Conservation (phyloP, 2,329 filamentous ascomycete genomes). For the Oidium heveae region DNA sequence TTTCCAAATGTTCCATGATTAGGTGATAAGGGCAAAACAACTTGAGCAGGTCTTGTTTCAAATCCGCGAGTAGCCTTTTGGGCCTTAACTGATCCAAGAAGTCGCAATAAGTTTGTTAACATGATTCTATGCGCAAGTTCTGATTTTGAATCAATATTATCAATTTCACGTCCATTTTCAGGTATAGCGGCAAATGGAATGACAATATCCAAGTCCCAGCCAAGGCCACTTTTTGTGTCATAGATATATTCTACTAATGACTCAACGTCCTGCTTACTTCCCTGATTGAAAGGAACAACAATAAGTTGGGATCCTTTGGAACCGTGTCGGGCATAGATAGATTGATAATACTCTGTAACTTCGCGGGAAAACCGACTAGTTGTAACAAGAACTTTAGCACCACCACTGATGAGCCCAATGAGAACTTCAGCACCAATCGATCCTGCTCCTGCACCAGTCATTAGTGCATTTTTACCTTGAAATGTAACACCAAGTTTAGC, state of each 20-base stretch:
- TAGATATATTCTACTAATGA: constrained; percentile 91
- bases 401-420: constrained; percentile 85
- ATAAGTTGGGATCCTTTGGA: constrained; percentile 88
- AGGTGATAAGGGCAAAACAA: constrained; percentile 82
- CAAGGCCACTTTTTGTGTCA: constrained; percentile 81
- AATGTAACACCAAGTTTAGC: constrained; percentile 75
- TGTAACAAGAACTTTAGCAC: constrained; percentile 88
- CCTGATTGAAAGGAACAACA: constrained; percentile 96
- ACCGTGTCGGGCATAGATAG: constrained; percentile 89
- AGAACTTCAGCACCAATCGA: constrained; percentile 95
- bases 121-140: constrained; percentile 97
- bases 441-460: constrained; percentile 93
- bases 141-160: constrained; percentile 87
- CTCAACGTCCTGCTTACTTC: constrained; percentile 93
- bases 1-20: constrained; percentile 98
- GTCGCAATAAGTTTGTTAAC: constrained; percentile 85
- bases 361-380: constrained; percentile 91
- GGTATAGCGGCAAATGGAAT: constrained; percentile 94
- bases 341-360: constrained; percentile 97
- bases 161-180: constrained; percentile 92
- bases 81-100: constrained; percentile 71
- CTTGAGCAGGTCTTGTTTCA: constrained; percentile 87
- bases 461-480: constrained; percentile 83
- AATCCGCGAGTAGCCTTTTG: constrained; percentile 75
- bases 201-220: constrained; percentile 93